Evolutionary conservation across 768 basidiomycete genomes (phyloP), one percentile per base, ranked within the genome.

Genomic region (Mycena polygramma): DNA sequence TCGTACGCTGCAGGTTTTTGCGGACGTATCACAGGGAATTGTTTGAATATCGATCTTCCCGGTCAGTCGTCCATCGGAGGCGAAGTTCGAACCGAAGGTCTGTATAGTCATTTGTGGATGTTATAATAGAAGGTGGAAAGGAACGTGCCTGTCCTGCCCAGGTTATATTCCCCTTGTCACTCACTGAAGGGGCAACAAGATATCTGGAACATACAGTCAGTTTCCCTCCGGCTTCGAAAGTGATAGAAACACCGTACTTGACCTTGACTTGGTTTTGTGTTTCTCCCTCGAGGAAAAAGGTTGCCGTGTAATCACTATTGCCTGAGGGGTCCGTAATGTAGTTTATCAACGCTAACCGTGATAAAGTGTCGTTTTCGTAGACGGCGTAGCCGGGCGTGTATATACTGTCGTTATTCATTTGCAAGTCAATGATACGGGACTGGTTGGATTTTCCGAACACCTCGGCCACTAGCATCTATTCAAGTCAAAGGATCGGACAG

Each of bases 101-200:
- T 74, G 52, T 15, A 30, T 41, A 30, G 24, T 46, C 6, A 30
- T 30, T n/a, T n/a, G n/a, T n/a, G 35, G n/a, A 36, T 48, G 7
- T 69, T 63, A 51, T 17, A 20, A 26, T 4, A 30, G 39, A 26
- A 20, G 19, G 19, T 39, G n/a, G 13, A 45, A 61, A n/a, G n/a
- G 4, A 35, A 41, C 81, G 49, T 41, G 85, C 87, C 79, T 89
- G 89, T 4, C 86, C 86, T 1, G 88, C 90, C 90, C 90, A 92
- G 1, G 86, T 88, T 73, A 88, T 87, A 77, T 89, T 86, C 46
- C 80, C 83, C 74, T 90, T 89, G 71, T 86, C 84, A 9, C 86
- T 77, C 0, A 89, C 87, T 17, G 83, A 84, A 4, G 79, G 69
- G 4, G 90, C 88, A 0, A 73, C 70, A 14, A 88, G 81, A 76